phyloP scores from a whole-genome alignment of 306 rosid genomes.

The Citrullus amarus region DNA sequence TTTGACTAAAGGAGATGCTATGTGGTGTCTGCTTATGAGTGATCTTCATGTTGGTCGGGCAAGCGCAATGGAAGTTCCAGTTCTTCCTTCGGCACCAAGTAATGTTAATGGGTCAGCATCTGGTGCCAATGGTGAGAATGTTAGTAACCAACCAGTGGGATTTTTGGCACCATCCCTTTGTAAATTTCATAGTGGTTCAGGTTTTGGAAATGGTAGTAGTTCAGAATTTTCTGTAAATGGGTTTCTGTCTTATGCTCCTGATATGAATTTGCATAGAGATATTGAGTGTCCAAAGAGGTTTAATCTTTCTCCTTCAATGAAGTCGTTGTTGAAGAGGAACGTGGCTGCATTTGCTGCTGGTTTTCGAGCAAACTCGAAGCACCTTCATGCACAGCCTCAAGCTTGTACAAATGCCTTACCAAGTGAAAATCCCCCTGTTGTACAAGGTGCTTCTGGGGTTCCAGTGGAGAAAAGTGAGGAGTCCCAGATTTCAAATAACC shows the following conservation, averaged over 20 bases:
- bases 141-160: conserved; percentile 32
- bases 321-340: conserved; percentile 65
- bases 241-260: conserved; percentile 42
- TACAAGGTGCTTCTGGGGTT: conserved; percentile 33
- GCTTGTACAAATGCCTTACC: conserved; percentile 17
- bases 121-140: conserved; percentile 24
- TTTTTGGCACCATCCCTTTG: conserved; percentile 47
- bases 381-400: conserved; percentile 26
- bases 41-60: conserved; percentile 92
- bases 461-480: conserved; percentile 36
- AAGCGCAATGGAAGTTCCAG: conserved; percentile 63
- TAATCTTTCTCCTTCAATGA: conserved; percentile 85
- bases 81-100: conserved; percentile 22
- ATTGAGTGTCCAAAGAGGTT: conserved; percentile 86
- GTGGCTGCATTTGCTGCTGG: conserved; percentile 95
- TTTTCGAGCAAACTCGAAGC: conserved; percentile 69
- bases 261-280: conserved; percentile 43
- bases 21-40: conserved; percentile 96
- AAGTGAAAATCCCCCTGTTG: conserved; percentile 30
- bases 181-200: conserved; percentile 91
- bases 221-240: conserved; percentile 46
- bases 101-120: conserved; percentile 17
- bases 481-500: conserved; percentile 33
- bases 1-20: conserved; percentile 85
- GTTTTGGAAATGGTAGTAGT: conserved; percentile 65